A percentile compares a stretch with the other conserved stretches of the same genome.
Evolutionary conservation across 1,139 yeast genomes (phyloP).

Genomic region (Sporopachydermia cereana): DNA sequence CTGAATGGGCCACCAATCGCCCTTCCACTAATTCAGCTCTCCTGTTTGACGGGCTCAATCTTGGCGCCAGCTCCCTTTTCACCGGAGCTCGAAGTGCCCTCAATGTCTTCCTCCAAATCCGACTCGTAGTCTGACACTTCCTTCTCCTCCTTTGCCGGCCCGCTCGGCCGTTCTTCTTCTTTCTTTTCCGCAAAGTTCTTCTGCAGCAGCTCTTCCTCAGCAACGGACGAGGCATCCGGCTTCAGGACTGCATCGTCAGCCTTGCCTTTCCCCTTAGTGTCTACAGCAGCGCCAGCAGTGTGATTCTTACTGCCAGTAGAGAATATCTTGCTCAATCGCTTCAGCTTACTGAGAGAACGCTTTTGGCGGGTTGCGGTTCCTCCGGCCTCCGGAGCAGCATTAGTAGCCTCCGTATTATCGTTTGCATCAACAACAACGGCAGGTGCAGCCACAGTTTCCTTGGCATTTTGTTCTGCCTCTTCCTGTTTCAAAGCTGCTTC

Average conservation of each 20-base stretch:
- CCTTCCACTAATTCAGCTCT: too few species aligned
- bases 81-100: not conserved
- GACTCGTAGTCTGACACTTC: conserved; percentile 3
- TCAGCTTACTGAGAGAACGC: not conserved
- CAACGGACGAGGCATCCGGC: not conserved
- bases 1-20: too few species aligned
- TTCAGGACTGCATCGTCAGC: not conserved
- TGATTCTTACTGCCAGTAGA: not conserved
- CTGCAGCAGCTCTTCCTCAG: conserved; percentile 5
- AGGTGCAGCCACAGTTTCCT: too few species aligned
- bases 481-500: not conserved
- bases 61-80: not conserved
- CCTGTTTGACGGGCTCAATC: conserved; percentile 5
- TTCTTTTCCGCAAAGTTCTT: conserved; percentile 7
- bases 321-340: not conserved
- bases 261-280: not conserved
- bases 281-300: not conserved
- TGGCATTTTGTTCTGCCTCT: too few species aligned
- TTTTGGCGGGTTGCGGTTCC: too few species aligned
- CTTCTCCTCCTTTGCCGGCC: conserved; percentile 2
- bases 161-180: conserved; percentile 2
- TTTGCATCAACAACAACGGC: too few species aligned
- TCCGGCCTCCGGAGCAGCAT: too few species aligned
- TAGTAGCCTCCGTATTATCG: too few species aligned
- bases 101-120: conserved; percentile 2